Evolutionary conservation across 257 asterid genomes (phyloP).

Genomic region (Solanum pinnatisectum): DNA sequence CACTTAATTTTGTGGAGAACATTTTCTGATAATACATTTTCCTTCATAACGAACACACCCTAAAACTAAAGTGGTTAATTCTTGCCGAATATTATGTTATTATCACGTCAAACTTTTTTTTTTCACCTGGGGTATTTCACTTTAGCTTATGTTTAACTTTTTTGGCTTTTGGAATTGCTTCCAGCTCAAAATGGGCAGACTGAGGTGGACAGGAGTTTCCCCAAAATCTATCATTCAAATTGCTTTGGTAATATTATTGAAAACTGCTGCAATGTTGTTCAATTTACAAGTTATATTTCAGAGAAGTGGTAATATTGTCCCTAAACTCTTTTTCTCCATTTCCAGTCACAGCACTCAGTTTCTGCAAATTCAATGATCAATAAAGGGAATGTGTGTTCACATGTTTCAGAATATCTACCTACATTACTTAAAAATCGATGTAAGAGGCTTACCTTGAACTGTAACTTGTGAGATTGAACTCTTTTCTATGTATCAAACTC

Average conservation of each 20-base stretch:
- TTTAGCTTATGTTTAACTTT: neutral
- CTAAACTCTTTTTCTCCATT: neutral
- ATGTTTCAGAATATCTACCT: slow-evolving; percentile 19
- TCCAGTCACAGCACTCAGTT: slow-evolving; percentile 23
- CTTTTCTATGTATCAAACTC: neutral
- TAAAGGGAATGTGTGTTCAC: slow-evolving; percentile 16
- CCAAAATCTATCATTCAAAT: slow-evolving; percentile 24
- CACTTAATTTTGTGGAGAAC: neutral
- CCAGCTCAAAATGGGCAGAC: slow-evolving; percentile 20
- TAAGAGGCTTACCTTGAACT: slow-evolving; percentile 18
- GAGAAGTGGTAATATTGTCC: neutral
- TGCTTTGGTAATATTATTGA: slow-evolving; percentile 28
- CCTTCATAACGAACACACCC: neutral
- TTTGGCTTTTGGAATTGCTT: neutral
- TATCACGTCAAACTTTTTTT: neutral
- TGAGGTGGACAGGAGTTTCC: slow-evolving; percentile 22
- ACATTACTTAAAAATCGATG: slow-evolving; percentile 32
- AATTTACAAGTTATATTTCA: neutral
- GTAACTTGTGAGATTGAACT: neutral
- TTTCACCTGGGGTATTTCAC: neutral
- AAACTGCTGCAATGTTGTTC: neutral
- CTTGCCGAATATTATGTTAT: neutral
- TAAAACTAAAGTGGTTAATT: neutral
- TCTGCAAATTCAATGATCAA: slow-evolving; percentile 13
- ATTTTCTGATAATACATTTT: neutral